Percentiles rank a stretch among this genome's conserved stretches.
phyloP scores from a whole-genome alignment of 2,329 filamentous ascomycete species.

The Trichophyton verrucosum region DNA sequence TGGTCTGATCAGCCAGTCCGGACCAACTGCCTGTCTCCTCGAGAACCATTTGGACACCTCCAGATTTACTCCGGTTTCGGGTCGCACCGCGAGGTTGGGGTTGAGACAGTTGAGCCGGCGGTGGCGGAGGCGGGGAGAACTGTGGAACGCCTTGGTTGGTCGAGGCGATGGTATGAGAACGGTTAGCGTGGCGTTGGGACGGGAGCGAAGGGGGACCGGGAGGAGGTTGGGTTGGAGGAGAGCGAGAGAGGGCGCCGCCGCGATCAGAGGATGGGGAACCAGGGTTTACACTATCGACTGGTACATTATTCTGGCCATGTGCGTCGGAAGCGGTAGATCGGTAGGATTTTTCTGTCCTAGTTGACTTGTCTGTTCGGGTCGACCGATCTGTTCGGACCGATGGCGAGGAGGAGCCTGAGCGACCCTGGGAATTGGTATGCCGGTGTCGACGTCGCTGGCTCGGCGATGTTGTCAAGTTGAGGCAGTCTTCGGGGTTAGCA shows the following conservation, averaged over 20 bases:
- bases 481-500: constrained; percentile 29
- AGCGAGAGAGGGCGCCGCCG: background rate
- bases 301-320: constrained; percentile 4
- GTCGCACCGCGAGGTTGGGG: constrained; percentile 48
- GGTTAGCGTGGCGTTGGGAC: constrained; percentile 12
- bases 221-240: constrained; percentile 18
- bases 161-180: constrained; percentile 16
- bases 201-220: constrained; percentile 11
- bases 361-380: constrained; percentile 13
- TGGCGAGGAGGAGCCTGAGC: constrained; percentile 22
- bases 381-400: constrained; percentile 22
- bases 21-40: constrained; percentile 86
- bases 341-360: background rate
- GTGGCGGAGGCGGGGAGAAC: constrained; percentile 25
- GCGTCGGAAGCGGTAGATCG: constrained; percentile 18
- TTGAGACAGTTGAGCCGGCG: constrained; percentile 15
- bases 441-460: constrained; percentile 18
- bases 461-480: constrained; percentile 16
- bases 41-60: constrained; percentile 81
- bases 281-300: background rate
- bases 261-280: constrained; percentile 6
- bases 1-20: constrained; percentile 72
- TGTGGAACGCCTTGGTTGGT: constrained; percentile 21
- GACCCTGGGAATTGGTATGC: constrained; percentile 25
- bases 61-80: constrained; percentile 62